Conservation (phyloP, 2,329 filamentous ascomycete genomes). For the Ophiosphaerella korrae region DNA sequence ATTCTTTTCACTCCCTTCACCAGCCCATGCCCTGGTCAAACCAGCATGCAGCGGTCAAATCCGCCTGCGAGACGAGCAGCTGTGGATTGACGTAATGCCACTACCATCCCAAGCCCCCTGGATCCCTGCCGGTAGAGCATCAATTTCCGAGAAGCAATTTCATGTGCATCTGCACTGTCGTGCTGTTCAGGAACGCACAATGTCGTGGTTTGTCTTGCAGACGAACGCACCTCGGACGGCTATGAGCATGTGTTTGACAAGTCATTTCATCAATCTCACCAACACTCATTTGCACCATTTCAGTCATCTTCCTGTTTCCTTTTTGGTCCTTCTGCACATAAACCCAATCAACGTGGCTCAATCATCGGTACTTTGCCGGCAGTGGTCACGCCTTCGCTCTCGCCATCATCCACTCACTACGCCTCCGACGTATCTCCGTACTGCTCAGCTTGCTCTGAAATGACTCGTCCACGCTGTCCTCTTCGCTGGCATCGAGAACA, state of each 20-base stretch:
- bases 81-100: slow-evolving; percentile 16
- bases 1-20: no score
- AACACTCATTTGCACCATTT: neutral
- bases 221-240: slow-evolving; percentile 20
- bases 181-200: slow-evolving; percentile 25
- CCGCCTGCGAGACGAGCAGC: slow-evolving; percentile 3
- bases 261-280: slow-evolving; percentile 10
- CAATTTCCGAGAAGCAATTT: slow-evolving; percentile 22
- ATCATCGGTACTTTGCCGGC: neutral
- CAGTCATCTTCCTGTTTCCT: neutral
- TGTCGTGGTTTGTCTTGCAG: slow-evolving; percentile 32
- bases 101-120: neutral
- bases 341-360: slow-evolving; percentile 11
- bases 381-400: slow-evolving; percentile 28
- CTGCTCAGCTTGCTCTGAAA: slow-evolving; percentile 91
- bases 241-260: slow-evolving; percentile 18
- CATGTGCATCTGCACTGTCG: slow-evolving; percentile 31
- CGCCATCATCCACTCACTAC: slow-evolving; percentile 33
- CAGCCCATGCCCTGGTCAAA: slow-evolving; percentile 1
- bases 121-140: neutral
- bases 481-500: slow-evolving; percentile 74
- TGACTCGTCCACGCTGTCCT: slow-evolving; percentile 56
- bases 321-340: neutral
- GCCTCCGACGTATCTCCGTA: slow-evolving; percentile 71
- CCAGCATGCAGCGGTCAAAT: neutral